Conservation (phyloP, 176 grass and related monocot species). For the Alopecurus myosuroides region DNA sequence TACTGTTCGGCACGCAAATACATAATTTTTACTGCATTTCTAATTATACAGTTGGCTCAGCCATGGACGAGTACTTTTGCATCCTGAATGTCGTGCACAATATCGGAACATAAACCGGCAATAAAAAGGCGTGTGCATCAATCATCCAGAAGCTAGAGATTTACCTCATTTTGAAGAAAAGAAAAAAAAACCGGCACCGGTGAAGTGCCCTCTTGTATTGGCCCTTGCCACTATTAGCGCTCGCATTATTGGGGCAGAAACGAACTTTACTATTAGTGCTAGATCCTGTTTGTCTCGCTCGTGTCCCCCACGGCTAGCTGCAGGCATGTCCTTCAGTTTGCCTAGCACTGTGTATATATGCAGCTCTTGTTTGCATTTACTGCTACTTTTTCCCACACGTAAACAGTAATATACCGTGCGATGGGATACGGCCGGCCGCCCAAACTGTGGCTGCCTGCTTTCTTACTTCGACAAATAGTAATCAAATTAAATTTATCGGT, state of each 20-base stretch:
- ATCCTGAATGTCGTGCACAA: not conserved
- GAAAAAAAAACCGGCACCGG: not conserved
- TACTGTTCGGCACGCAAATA: too few relatives aligned
- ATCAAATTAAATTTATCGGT: not conserved
- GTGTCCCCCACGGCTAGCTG: not conserved
- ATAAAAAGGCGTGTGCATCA: too few relatives aligned
- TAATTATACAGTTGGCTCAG: not conserved
- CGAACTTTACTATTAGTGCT: slow-evolving; percentile 11
- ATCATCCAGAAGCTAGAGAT: too few relatives aligned
- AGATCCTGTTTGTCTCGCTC: slow-evolving; percentile 19
- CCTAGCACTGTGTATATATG: not conserved
- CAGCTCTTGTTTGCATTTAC: not conserved
- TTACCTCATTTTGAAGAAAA: too few relatives aligned
- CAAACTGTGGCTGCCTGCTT: not conserved
- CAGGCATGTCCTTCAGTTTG: not conserved
- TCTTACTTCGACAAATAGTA: not conserved
- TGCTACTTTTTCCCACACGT: not conserved
- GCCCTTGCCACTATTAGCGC: not conserved
- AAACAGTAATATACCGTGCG: not conserved
- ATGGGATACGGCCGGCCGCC: not conserved
- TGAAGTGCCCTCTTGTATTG: not conserved
- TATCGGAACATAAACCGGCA: not conserved
- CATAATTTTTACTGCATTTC: too few relatives aligned
- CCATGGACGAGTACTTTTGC: not conserved
- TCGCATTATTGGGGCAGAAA: not conserved